Evolutionary conservation across 306 rosid species (phyloP).

Genomic region (Vigna hirtella): DNA sequence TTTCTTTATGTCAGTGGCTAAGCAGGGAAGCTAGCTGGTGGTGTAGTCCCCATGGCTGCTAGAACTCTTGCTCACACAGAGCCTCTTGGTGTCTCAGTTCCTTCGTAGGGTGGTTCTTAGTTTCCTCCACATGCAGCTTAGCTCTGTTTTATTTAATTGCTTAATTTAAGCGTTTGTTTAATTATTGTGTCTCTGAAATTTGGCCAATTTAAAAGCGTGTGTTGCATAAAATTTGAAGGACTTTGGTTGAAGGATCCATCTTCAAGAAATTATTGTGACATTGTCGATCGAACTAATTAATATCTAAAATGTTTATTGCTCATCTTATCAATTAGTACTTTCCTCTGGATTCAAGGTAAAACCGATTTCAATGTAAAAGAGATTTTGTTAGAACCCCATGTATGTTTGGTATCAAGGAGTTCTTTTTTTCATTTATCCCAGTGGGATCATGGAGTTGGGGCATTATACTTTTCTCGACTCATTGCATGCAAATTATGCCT

Average conservation of each 20-base stretch:
- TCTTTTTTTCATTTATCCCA: background rate
- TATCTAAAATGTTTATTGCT: background rate
- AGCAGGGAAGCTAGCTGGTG: background rate
- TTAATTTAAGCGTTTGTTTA: background rate
- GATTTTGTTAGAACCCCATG: background rate
- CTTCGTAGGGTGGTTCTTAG: background rate
- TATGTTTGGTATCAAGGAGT: background rate
- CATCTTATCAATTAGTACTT: background rate
- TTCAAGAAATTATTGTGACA: background rate
- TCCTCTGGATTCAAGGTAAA: too few species aligned
- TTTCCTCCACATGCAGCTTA: background rate
- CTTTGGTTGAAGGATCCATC: background rate
- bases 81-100: background rate
- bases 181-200: background rate
- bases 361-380: too few species aligned
- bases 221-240: background rate
- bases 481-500: too few species aligned
- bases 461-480: background rate
- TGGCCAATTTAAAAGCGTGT: background rate
- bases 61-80: background rate
- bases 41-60: background rate
- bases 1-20: slow-evolving; percentile 1
- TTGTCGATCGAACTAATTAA: background rate
- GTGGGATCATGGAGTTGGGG: background rate
- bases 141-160: background rate